A percentile compares a stretch with the other conserved stretches of the same genome.
phyloP scores from a whole-genome alignment of 768 basidiomycete genomes.

The Boletus edulis region DNA sequence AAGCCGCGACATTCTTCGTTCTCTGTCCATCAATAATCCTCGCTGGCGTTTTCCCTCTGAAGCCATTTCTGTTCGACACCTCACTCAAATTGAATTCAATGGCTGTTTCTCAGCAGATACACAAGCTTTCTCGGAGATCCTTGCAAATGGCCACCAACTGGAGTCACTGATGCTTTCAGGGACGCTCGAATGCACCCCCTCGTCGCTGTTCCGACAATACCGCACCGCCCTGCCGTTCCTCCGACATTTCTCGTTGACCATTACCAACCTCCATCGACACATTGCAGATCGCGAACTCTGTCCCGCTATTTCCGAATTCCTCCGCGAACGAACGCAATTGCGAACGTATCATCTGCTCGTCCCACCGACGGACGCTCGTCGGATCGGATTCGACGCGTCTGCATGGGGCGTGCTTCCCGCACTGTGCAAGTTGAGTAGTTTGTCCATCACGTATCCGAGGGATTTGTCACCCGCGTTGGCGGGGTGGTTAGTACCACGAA shows the following conservation, averaged over 20 bases:
- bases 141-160: conserved; percentile 59
- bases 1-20: conserved; percentile 51
- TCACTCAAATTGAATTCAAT: conserved; percentile 61
- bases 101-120: conserved; percentile 52
- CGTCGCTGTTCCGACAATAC: conserved; percentile 48
- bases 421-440: conserved; percentile 46
- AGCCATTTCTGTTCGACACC: conserved; percentile 55
- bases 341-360: conserved; percentile 52
- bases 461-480: conserved; percentile 64
- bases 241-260: conserved; percentile 58
- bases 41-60: conserved; percentile 57
- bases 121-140: conserved; percentile 56
- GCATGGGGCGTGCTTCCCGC: conserved; percentile 71
- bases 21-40: conserved; percentile 51
- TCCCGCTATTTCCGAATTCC: conserved; percentile 65
- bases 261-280: conserved; percentile 42
- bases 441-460: conserved; percentile 61
- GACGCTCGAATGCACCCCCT: conserved; percentile 49
- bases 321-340: conserved; percentile 53
- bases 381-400: conserved; percentile 65
- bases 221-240: conserved; percentile 55
- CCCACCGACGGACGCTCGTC: conserved; percentile 41
- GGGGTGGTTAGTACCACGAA: conserved; percentile 64
- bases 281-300: conserved; percentile 60
- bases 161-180: conserved; percentile 58